Conservation (phyloP, 1,284 basidiomycete genomes). For the Xerocomus amazonicus region DNA sequence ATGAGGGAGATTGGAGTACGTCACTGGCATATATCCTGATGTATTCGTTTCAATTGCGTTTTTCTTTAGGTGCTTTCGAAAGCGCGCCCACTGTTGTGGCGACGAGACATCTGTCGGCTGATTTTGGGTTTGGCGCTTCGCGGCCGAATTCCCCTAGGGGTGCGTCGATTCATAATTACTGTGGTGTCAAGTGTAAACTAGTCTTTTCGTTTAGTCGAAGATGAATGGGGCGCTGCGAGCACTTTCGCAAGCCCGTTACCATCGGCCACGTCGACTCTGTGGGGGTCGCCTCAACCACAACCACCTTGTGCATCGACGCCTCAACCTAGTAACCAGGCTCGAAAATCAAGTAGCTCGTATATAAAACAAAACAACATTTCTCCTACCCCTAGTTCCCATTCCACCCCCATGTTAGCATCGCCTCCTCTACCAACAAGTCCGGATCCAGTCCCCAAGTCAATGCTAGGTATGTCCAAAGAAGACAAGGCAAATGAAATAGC, state of each 20-base stretch:
- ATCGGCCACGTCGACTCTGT: conserved; percentile 7
- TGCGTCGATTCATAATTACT: conserved; percentile 2
- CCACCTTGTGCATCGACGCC: conserved; percentile 20
- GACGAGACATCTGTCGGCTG: conserved; percentile 28
- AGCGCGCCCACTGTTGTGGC: conserved; percentile 46
- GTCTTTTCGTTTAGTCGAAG: conserved; percentile 3
- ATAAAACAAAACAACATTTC: conserved; percentile 7
- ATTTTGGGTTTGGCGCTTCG: conserved; percentile 22
- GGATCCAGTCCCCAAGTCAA: conserved; percentile 11
- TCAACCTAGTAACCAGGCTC: conserved; percentile 10
- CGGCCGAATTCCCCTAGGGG: conserved; percentile 16
- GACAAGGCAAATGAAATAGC: conserved; percentile 89
- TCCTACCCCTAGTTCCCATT: conserved; percentile 19
- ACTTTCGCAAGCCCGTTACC: conserved; percentile 4
- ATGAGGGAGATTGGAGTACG: conserved; percentile 89
- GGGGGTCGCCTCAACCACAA: conserved; percentile 19
- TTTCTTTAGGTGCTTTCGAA: conserved; percentile 72
- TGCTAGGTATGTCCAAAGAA: conserved; percentile 67
- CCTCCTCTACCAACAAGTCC: conserved; percentile 10
- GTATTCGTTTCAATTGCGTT: not conserved
- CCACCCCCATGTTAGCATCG: conserved; percentile 28
- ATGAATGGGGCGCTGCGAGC: conserved; percentile 27
- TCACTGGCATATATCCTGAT: conserved; percentile 8
- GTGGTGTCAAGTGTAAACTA: not conserved
- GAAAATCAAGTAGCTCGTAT: conserved; percentile 3